phyloP scores from a whole-genome alignment of 768 basidiomycete genomes.

The Auricularia cornea region DNA sequence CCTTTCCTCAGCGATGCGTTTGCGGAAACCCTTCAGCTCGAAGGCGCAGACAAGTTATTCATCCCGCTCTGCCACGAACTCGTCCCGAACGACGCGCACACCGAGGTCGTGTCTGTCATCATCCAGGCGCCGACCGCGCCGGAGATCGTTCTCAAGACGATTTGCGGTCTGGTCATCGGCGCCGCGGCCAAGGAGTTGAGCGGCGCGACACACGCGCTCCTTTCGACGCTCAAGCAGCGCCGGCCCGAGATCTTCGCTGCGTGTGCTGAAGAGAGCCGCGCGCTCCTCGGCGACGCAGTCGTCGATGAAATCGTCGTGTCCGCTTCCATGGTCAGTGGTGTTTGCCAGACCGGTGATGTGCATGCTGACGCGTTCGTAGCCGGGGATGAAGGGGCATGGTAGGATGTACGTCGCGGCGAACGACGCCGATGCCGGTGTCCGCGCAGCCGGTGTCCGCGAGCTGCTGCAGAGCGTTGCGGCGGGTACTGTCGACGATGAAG shows the following conservation, averaged over 20 bases:
- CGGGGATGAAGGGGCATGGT: background rate
- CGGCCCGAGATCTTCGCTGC: slow-evolving; percentile 43
- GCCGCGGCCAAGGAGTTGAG: background rate
- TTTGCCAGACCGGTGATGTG: background rate
- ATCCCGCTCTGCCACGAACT: slow-evolving; percentile 13
- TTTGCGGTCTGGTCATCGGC: background rate
- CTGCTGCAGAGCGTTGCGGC: slow-evolving; percentile 38
- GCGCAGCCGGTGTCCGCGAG: slow-evolving; percentile 50
- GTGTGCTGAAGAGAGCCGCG: slow-evolving; percentile 30
- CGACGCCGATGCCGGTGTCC: slow-evolving; percentile 51
- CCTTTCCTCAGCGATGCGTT: slow-evolving; percentile 13
- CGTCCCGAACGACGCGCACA: slow-evolving; percentile 9
- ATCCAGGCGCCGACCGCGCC: background rate
- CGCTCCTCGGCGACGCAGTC: slow-evolving; percentile 22
- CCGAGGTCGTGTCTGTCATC: background rate
- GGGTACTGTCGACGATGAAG: slow-evolving; percentile 31
- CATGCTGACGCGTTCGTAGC: background rate
- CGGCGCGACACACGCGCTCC: slow-evolving; percentile 18
- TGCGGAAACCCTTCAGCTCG: slow-evolving; percentile 34
- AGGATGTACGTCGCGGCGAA: slow-evolving; percentile 23
- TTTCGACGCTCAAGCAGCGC: slow-evolving; percentile 58
- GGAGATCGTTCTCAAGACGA: slow-evolving; percentile 3
- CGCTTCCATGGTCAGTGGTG: slow-evolving; percentile 40
- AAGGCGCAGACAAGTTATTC: slow-evolving; percentile 49
- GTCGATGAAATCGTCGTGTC: slow-evolving; percentile 51